These are phyloP conservation scores for Paecilomyces variotii DNA, from an alignment of 2,329 filamentous ascomycete species.

Conservation along the genomic window DNA sequence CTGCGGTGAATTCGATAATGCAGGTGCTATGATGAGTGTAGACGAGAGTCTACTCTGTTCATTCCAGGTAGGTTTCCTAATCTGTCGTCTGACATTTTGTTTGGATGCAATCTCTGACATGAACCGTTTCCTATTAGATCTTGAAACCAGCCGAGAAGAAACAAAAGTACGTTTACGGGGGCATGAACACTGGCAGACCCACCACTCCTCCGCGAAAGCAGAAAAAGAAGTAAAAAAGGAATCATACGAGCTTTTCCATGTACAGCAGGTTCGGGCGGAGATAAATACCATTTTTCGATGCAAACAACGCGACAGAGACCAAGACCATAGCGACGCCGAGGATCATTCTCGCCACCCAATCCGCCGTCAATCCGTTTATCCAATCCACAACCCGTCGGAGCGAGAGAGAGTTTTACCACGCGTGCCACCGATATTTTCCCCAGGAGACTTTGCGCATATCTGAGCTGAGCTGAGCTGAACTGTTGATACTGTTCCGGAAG, in stretches of 20 bases:
- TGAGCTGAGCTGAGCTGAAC: background rate
- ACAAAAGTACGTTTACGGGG: slow-evolving; percentile 94
- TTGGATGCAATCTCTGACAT: slow-evolving; percentile 8
- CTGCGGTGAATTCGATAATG: slow-evolving; percentile 98
- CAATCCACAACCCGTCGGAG: slow-evolving; percentile 11
- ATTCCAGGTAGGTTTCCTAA: slow-evolving; percentile 67
- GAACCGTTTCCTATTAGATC: slow-evolving; percentile 51
- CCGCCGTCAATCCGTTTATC: background rate
- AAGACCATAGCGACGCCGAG: slow-evolving; percentile 20
- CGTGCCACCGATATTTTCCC: slow-evolving; percentile 8
- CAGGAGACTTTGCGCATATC: background rate
- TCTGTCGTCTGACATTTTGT: slow-evolving; percentile 1
- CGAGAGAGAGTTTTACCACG: background rate
- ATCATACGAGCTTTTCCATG: slow-evolving; percentile 64
- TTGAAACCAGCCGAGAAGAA: slow-evolving; percentile 99
- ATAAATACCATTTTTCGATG: slow-evolving; percentile 46
- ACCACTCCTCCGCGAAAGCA: slow-evolving; percentile 64
- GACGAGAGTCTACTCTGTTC: slow-evolving; percentile 97
- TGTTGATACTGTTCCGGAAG: background rate
- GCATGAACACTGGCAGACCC: slow-evolving; percentile 62
- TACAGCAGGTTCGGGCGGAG: slow-evolving; percentile 91
- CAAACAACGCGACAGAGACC: slow-evolving; percentile 10
- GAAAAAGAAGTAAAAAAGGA: slow-evolving; percentile 55
- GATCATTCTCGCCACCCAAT: slow-evolving; percentile 10
- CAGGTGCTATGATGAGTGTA: slow-evolving; percentile 99